Percentiles rank a stretch among this genome's conserved stretches.
Conservation (phyloP, 176 grass and related monocot species). For the Guadua angustifolia region DNA sequence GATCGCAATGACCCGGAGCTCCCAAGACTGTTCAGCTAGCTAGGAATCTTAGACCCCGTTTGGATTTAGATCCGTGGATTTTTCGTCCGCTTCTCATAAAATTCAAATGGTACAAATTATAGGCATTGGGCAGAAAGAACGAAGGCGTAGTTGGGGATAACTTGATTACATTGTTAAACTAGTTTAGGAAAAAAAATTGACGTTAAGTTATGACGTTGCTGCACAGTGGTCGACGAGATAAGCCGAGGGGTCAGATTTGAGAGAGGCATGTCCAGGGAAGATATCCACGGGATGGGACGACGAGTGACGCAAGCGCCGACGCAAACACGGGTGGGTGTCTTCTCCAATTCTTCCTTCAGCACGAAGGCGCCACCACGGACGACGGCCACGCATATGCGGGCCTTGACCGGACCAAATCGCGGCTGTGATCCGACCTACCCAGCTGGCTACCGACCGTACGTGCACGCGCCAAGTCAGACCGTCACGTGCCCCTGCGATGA, state of each 20-base stretch:
- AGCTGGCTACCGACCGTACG: not conserved
- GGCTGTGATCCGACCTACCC: not conserved
- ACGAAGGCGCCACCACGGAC: conserved; percentile 6
- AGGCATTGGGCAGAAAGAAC: not conserved
- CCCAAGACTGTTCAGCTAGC: not conserved
- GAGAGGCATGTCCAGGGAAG: conserved; percentile 1
- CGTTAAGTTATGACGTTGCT: not conserved
- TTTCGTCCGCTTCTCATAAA: not conserved
- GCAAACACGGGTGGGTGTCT: not conserved
- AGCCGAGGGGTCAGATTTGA: not conserved
- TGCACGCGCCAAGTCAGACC: not conserved
- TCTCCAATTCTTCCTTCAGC: not conserved
- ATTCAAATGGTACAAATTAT: not conserved
- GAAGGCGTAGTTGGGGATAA: not conserved
- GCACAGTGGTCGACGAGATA: not conserved
- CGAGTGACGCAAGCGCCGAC: conserved; percentile 44
- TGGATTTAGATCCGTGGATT: not conserved
- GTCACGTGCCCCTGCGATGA: conserved; percentile 20
- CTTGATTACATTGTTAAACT: not conserved
- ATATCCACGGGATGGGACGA: not conserved
- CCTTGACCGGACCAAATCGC: conserved; percentile 4
- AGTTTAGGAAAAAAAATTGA: not conserved
- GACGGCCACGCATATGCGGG: not conserved
- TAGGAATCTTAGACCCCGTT: not conserved
- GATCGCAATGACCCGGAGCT: no score